Conservation (phyloP, 164 flowering plant species). For the Echeveria elegans region DNA sequence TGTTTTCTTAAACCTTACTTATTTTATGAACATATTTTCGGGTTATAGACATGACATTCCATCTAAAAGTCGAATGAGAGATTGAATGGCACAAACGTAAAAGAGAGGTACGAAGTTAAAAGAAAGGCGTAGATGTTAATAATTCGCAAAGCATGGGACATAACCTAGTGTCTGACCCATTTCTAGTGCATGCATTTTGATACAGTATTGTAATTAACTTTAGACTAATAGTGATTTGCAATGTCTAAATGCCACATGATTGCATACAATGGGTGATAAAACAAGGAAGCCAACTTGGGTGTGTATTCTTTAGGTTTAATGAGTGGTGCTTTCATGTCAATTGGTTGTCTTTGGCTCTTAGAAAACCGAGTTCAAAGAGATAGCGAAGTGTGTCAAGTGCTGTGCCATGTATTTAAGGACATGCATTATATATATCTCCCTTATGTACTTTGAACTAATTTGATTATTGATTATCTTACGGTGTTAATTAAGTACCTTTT, state of each 20-base stretch:
- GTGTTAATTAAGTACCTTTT: not conserved
- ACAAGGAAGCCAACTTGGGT: not conserved
- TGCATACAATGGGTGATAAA: not conserved
- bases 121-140: not conserved
- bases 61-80: not conserved
- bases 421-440: slow-evolving; percentile 1
- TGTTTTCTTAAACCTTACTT: no score
- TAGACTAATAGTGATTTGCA: slow-evolving; percentile 3
- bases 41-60: no score
- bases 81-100: no score
- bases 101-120: not conserved
- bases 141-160: not conserved
- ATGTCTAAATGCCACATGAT: not conserved
- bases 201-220: slow-evolving; percentile 2
- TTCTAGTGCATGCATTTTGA: not conserved
- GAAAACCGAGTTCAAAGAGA: not conserved
- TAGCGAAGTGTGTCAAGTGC: not conserved
- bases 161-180: not conserved
- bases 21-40: no score
- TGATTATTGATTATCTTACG: not conserved
- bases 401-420: not conserved
- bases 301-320: not conserved
- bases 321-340: slow-evolving; percentile 1
- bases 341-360: not conserved
- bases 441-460: not conserved